Base-by-base conservation (phyloP, 768 basidiomycete genomes). In the Agaricus subrufescens region DNA sequence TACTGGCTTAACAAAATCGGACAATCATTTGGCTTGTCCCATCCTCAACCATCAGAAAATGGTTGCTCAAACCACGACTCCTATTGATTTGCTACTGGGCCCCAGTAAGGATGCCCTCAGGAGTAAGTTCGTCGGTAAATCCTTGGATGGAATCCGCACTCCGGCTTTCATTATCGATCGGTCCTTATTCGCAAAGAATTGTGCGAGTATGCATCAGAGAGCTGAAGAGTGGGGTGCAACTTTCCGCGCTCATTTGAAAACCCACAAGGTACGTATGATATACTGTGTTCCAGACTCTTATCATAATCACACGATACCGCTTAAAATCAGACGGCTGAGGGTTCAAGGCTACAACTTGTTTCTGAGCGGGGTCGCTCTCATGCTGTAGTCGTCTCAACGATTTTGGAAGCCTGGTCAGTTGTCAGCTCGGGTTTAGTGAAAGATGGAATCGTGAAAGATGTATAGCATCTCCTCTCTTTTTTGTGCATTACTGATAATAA, bases 211-310 rank as follows among this genome's bases (percentile, higher is more conserved):
- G 86, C 86, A 88, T 60, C 67, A 73, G 48, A 84, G 81, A 42
- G 82, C 88, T 12, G 75, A 75, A 53, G 74, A 76, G 27, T 87
- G 86, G 79, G 85, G 84, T 2, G 84, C 88, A 14, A 73, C 64
- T 8, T 94, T 94, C 68, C 76, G 92, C 47, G 89, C 86, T 3
- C 93, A 94, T 68, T 77, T 94, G 51, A 95, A 94, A 71, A 89
- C 87, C 0, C 88, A 91, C 66, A 91, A 91, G 77, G 87, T 85
- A 65, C 27, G 64, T 38, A 34, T 29, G 15, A 42, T 10, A 19
- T 30, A 25, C 9, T 23, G 34, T 10, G 43, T 39, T 14, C 26
- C 12, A 29, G 34, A 39, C 26, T 9, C 46, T n/a, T 15, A 40
- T 45, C 9, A 29, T 48, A 15, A 12, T 38, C 23, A 19, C 46